A percentile compares a stretch with the other conserved stretches of the same genome.
These are phyloP conservation scores for Penicillium sp. DNA, from an alignment of 2,329 filamentous ascomycete genomes.

Conservation along the genomic window DNA sequence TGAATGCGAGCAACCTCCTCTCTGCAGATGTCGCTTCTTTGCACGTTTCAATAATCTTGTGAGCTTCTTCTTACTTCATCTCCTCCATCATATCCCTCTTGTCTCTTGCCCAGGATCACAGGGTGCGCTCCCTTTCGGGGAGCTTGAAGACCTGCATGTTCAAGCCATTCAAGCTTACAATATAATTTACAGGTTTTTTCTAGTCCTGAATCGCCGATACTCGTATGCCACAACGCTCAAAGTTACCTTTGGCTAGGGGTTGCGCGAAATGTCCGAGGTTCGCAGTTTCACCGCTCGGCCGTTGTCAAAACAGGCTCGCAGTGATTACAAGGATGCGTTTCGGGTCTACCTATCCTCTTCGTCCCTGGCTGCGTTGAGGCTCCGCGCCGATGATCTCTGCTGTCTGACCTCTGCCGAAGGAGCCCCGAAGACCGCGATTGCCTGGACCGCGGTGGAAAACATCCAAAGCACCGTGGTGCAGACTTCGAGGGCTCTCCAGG, in stretches of 20 bases:
- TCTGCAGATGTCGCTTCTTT: background rate
- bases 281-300: conserved; percentile 55
- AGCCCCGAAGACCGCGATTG: conserved; percentile 56
- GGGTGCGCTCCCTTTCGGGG: background rate
- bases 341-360: conserved; percentile 58
- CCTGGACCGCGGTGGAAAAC: conserved; percentile 61
- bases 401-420: conserved; percentile 37
- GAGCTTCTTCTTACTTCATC: background rate
- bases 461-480: conserved; percentile 67
- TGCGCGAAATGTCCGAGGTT: conserved; percentile 33
- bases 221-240: background rate
- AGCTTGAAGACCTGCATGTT: background rate
- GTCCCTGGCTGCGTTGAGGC: conserved; percentile 54
- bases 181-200: background rate
- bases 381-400: conserved; percentile 60
- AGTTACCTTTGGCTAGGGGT: background rate
- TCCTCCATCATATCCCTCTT: background rate
- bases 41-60: background rate
- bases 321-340: conserved; percentile 56
- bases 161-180: background rate
- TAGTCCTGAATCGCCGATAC: background rate
- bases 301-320: conserved; percentile 47
- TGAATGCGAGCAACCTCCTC: background rate
- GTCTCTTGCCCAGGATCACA: background rate
- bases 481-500: conserved; percentile 71